Conservation (phyloP, 495 filamentous ascomycete species). For the Neurospora sp. region DNA sequence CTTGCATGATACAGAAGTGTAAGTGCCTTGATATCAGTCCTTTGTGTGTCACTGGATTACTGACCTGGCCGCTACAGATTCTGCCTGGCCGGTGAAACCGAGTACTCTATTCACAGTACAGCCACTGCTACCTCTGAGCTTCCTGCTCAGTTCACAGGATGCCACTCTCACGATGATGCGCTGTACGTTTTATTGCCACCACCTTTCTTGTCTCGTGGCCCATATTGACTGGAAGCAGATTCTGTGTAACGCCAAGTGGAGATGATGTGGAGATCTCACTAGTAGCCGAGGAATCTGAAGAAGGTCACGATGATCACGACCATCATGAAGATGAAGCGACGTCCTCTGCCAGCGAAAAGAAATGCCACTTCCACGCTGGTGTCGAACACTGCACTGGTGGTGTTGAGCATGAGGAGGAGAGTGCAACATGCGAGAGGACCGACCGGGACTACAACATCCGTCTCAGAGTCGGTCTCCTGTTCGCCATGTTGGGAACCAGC, state of each 20-base stretch:
- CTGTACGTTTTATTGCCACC: slow-evolving; percentile 1
- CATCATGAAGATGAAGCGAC: not conserved
- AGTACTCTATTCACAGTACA: slow-evolving; percentile 6
- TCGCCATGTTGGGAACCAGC: slow-evolving; percentile 34
- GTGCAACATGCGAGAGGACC: slow-evolving; percentile 30
- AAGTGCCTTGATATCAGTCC: not conserved
- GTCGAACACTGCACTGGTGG: slow-evolving; percentile 47
- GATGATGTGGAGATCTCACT: slow-evolving; percentile 15
- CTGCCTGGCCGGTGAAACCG: slow-evolving; percentile 9
- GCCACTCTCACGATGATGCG: slow-evolving; percentile 6
- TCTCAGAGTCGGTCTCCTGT: slow-evolving; percentile 50
- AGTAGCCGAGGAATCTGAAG: slow-evolving; percentile 10
- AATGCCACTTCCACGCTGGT: slow-evolving; percentile 59
- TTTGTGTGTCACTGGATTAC: not conserved
- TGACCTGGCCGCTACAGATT: slow-evolving; percentile 3
- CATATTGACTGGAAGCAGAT: slow-evolving; percentile 5
- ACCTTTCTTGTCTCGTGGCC: not conserved
- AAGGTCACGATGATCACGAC: slow-evolving; percentile 14
- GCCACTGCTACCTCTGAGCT: slow-evolving; percentile 8
- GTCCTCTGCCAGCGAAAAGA: slow-evolving; percentile 11
- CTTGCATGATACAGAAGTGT: slow-evolving; percentile 4
- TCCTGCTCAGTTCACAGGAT: slow-evolving; percentile 5
- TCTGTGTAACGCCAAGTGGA: slow-evolving; percentile 39
- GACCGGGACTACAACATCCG: slow-evolving; percentile 49
- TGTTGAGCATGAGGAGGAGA: slow-evolving; percentile 20